These are phyloP conservation scores for Phytopythium helicoides DNA, from an alignment of 352 stramenopile genomes.

Conservation along the genomic window DNA sequence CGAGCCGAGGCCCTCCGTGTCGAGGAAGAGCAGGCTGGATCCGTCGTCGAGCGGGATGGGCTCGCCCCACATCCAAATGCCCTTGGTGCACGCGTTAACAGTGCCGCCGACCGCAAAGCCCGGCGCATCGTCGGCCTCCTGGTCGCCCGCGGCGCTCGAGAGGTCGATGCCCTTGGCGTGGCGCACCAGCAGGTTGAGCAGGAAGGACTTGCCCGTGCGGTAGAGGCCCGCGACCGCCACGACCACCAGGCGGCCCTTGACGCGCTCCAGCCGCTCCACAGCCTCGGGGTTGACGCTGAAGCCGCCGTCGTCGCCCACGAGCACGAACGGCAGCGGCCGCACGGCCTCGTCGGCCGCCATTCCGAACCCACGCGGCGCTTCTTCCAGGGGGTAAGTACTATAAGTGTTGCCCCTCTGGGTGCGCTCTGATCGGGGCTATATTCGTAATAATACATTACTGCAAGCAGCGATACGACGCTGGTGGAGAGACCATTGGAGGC, in stretches of 20 bases:
- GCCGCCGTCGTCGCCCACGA: constrained; percentile 70
- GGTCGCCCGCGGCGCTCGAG: constrained; percentile 4
- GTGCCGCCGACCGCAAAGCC: constrained; percentile 85
- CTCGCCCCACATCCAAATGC: constrained; percentile 91
- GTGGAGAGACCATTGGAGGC: too few species aligned
- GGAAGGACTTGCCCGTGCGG: constrained; percentile 89
- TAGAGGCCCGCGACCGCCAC: constrained; percentile 86
- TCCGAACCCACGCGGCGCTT: neutral
- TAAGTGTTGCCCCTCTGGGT: neutral
- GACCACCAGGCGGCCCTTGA: constrained; percentile 83
- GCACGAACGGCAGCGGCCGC: constrained; percentile 74
- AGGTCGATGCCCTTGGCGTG: constrained; percentile 43
- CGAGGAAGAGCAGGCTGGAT: constrained; percentile 81
- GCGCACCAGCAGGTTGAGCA: constrained; percentile 85
- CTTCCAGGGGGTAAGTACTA: neutral
- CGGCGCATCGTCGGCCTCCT: constrained; percentile 8
- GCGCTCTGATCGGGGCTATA: too few species aligned
- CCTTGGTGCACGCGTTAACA: constrained; percentile 89
- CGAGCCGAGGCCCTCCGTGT: constrained; percentile 88
- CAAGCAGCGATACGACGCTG: too few species aligned
- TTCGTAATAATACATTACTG: too few species aligned
- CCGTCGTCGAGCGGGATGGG: constrained; percentile 68
- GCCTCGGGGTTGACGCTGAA: constrained; percentile 84
- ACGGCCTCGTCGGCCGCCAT: constrained; percentile 36
- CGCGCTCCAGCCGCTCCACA: constrained; percentile 52